Conservation (phyloP, 352 stramenopile species). For the Thalassiosira sp. region DNA sequence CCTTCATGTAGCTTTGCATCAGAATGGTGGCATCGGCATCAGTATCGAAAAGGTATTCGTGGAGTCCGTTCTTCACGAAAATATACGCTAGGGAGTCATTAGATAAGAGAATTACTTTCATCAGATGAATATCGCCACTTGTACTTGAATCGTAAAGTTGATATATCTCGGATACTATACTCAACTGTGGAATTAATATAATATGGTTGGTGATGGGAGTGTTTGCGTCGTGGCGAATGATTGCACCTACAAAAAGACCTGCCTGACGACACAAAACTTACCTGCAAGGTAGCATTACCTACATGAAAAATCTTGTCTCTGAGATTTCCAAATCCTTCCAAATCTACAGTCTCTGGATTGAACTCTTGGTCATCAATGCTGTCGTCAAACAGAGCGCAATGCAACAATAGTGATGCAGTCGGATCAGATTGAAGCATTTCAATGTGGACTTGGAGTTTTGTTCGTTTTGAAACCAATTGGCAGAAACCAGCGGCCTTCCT, state of each 20-base stretch:
- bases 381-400: slow-evolving; percentile 63
- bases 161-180: slow-evolving; percentile 52
- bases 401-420: slow-evolving; percentile 30
- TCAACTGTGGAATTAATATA: slow-evolving; percentile 48
- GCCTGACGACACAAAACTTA: slow-evolving; percentile 46
- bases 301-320: slow-evolving; percentile 61
- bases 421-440: slow-evolving; percentile 22
- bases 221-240: no score
- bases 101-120: slow-evolving; percentile 41
- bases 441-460: slow-evolving; percentile 13
- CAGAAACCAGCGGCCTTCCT: slow-evolving; percentile 18
- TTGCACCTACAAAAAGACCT: no score
- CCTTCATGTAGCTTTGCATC: slow-evolving; percentile 31
- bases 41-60: slow-evolving; percentile 55
- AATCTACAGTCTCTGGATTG: slow-evolving; percentile 3
- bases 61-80: slow-evolving; percentile 54
- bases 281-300: slow-evolving; percentile 38
- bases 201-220: no score
- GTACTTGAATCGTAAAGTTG: slow-evolving; percentile 36
- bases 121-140: slow-evolving; percentile 54
- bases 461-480: slow-evolving; percentile 10
- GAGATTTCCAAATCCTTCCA: slow-evolving; percentile 41
- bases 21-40: slow-evolving; percentile 17
- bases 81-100: slow-evolving; percentile 65
- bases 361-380: slow-evolving; percentile 31